phyloP scores from a whole-genome alignment of 2,329 filamentous ascomycete species.

The Nemania sp. region DNA sequence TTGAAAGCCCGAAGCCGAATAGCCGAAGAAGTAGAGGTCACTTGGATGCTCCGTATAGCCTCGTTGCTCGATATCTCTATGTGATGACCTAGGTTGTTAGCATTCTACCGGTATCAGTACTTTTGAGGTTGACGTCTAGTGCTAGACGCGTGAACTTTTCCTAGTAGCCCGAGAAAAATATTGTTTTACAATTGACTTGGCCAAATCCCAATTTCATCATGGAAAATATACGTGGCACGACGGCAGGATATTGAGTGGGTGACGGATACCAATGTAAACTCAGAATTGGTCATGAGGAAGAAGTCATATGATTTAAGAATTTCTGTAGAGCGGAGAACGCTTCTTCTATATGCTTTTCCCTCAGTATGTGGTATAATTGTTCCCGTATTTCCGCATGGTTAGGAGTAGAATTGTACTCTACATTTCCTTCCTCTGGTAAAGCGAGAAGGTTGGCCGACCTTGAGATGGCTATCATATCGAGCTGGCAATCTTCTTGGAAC shows the following conservation, averaged over 20 bases:
- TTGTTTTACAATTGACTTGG: not conserved
- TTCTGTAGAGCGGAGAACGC: constrained; percentile 9
- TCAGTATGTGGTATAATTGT: constrained; percentile 4
- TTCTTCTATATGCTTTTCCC: constrained; percentile 3
- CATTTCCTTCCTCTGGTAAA: not conserved
- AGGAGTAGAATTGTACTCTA: not conserved
- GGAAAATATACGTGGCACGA: not conserved
- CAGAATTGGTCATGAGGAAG: constrained; percentile 1
- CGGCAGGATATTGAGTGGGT: not conserved
- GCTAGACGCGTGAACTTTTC: too few relatives aligned
- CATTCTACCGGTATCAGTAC: too few relatives aligned
- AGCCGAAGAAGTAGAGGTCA: too few relatives aligned
- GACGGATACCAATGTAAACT: not conserved
- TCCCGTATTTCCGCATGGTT: not conserved
- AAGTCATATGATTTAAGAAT: constrained; percentile 1
- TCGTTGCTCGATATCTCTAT: too few relatives aligned
- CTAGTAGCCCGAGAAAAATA: too few relatives aligned
- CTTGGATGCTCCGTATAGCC: too few relatives aligned
- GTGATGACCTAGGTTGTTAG: too few relatives aligned
- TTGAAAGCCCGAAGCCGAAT: too few relatives aligned
- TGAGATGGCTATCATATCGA: constrained; percentile 34
- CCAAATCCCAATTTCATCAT: not conserved
- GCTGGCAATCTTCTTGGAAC: constrained; percentile 28
- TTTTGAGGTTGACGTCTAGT: too few relatives aligned
- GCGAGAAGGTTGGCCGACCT: constrained; percentile 22